phyloP scores from a whole-genome alignment of 371 early-diverging fungal genomes.

The Syncephalastrum contaminatum region DNA sequence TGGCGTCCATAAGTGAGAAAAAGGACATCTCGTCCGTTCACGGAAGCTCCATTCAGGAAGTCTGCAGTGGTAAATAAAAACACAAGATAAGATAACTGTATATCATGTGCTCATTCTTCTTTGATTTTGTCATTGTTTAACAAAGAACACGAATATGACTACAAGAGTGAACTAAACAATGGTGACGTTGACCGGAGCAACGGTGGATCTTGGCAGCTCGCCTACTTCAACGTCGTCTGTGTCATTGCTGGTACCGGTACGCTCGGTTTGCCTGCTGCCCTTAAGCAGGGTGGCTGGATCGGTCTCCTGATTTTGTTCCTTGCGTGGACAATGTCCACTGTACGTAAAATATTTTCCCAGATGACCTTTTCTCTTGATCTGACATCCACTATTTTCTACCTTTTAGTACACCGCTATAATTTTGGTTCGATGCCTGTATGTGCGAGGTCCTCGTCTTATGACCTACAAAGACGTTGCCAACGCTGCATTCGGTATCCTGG shows the following conservation, averaged over 20 bases:
- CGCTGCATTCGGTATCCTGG: slow-evolving; percentile 33
- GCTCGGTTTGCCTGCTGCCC: slow-evolving; percentile 76
- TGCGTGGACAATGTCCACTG: slow-evolving; percentile 68
- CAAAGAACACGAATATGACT: slow-evolving; percentile 13
- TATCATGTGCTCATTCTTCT: too few species aligned
- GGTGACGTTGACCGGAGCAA: slow-evolving; percentile 15
- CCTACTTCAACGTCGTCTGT: slow-evolving; percentile 67
- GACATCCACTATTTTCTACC: background rate
- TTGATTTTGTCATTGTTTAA: background rate
- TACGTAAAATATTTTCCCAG: slow-evolving; percentile 27
- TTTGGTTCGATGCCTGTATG: slow-evolving; percentile 33
- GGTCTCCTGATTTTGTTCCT: slow-evolving; percentile 72
- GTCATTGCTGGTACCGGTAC: slow-evolving; percentile 85
- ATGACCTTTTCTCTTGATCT: background rate
- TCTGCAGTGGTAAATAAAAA: too few species aligned
- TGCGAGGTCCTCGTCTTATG: slow-evolving; percentile 39
- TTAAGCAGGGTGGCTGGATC: slow-evolving; percentile 80
- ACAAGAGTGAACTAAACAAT: slow-evolving; percentile 9
- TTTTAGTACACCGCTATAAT: slow-evolving; percentile 39
- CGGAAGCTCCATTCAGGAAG: too few species aligned
- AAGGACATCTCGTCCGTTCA: too few species aligned
- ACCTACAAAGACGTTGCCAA: slow-evolving; percentile 41
- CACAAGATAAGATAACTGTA: too few species aligned
- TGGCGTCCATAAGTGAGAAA: too few species aligned
- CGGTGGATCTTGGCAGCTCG: slow-evolving; percentile 28